Evolutionary conservation across 306 rosid species (phyloP).

Genomic region (Urtica urens): DNA sequence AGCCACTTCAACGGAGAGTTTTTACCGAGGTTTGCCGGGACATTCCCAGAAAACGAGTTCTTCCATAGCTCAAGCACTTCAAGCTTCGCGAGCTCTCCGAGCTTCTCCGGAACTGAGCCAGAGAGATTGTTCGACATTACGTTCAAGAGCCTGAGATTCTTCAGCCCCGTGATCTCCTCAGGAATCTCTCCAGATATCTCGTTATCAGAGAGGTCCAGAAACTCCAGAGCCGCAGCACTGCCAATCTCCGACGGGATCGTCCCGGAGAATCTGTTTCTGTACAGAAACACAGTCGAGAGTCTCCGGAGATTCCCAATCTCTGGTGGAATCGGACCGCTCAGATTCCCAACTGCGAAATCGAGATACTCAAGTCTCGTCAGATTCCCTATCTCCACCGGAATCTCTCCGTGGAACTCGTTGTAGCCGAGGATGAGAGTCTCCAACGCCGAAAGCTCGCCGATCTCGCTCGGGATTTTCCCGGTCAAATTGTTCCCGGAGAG

Average conservation of each 20-base stretch:
- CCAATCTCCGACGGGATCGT: slow-evolving; percentile 61
- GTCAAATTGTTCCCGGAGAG: slow-evolving; percentile 76
- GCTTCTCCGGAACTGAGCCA: slow-evolving; percentile 54
- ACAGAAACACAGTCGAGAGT: slow-evolving; percentile 59
- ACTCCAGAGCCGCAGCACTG: slow-evolving; percentile 46
- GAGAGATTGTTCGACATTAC: slow-evolving; percentile 64
- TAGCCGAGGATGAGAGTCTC: slow-evolving; percentile 72
- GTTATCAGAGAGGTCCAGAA: slow-evolving; percentile 78
- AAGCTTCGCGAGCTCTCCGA: slow-evolving; percentile 54
- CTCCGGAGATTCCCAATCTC: slow-evolving; percentile 54
- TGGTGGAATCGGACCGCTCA: slow-evolving; percentile 68
- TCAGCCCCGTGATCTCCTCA: slow-evolving; percentile 40
- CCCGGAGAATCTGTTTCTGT: slow-evolving; percentile 61
- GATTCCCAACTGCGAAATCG: slow-evolving; percentile 69
- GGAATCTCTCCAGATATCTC: slow-evolving; percentile 81
- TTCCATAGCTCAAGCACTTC: slow-evolving; percentile 65
- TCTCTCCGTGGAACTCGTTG: slow-evolving; percentile 63
- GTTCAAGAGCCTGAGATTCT: slow-evolving; percentile 61
- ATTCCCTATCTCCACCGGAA: slow-evolving; percentile 74
- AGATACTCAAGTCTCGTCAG: slow-evolving; percentile 67
- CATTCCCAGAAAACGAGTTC: slow-evolving; percentile 56
- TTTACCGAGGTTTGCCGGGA: slow-evolving; percentile 58
- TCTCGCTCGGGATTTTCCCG: slow-evolving; percentile 47
- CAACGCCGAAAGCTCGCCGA: slow-evolving; percentile 54
- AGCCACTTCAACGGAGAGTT: slow-evolving; percentile 76